These are phyloP conservation scores for Thermomucor indicae-seudaticae DNA, from an alignment of 371 early-diverging fungal genomes.

Conservation along the genomic window DNA sequence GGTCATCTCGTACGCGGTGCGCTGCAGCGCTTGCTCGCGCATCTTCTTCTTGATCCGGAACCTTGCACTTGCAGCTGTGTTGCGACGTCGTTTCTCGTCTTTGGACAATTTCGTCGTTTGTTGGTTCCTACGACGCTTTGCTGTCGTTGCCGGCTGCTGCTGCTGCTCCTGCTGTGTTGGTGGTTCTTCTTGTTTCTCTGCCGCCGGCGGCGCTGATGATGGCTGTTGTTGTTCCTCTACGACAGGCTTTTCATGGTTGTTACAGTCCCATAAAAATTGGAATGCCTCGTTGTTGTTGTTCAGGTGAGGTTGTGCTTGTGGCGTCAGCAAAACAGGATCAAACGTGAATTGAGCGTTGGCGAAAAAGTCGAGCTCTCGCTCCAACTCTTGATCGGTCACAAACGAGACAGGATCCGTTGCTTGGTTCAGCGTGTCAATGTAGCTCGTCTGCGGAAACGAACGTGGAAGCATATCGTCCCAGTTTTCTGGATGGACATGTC, in stretches of 20 bases:
- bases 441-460: constrained; percentile 1
- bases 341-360: constrained; percentile 54
- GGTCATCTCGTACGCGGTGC: constrained; percentile 79
- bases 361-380: constrained; percentile 34
- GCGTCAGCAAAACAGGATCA: no score
- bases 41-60: constrained; percentile 93
- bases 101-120: constrained; percentile 27
- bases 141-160: neutral
- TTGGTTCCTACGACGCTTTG: neutral
- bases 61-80: constrained; percentile 95
- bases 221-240: neutral
- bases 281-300: neutral
- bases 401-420: constrained; percentile 27
- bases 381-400: constrained; percentile 33
- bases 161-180: neutral
- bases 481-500: no score
- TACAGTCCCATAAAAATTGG: neutral
- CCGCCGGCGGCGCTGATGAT: neutral
- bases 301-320: no score
- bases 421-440: constrained; percentile 29
- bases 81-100: constrained; percentile 86
- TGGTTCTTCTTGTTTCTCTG: no score
- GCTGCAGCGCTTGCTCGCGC: constrained; percentile 83
- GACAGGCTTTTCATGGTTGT: neutral
- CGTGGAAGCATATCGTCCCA: constrained; percentile 7